Conservation (phyloP, 306 rosid species). For the Vigna trinervia region DNA sequence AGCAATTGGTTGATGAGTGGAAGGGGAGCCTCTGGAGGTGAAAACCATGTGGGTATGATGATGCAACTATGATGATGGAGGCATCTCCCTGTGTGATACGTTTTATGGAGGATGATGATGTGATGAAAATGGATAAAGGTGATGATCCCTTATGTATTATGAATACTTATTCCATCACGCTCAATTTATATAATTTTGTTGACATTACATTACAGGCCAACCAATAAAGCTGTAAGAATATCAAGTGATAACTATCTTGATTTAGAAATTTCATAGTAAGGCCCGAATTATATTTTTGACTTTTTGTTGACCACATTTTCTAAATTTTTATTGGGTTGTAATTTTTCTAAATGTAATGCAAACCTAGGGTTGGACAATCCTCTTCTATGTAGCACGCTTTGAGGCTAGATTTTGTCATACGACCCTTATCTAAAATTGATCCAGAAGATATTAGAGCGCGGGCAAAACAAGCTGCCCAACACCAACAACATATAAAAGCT, state of each 20-base stretch:
- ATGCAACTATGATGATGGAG: too few species aligned
- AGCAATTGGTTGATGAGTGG: too few species aligned
- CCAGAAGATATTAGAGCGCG: constrained; percentile 95
- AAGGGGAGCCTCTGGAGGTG: too few species aligned
- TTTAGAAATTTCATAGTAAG: constrained; percentile 88
- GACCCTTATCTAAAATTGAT: constrained; percentile 91
- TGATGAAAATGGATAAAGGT: too few species aligned
- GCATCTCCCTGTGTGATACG: too few species aligned
- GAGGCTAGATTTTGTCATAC: constrained; percentile 93
- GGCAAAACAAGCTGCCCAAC: constrained; percentile 79
- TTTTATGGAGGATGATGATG: too few species aligned
- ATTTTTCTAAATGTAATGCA: constrained; percentile 10
- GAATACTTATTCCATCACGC: neutral
- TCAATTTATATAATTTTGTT: constrained; percentile 36
- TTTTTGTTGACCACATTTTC: neutral
- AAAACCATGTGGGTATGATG: too few species aligned
- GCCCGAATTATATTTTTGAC: neutral
- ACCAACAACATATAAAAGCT: constrained; percentile 91
- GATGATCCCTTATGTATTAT: neutral
- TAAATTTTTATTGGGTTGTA: constrained; percentile 26
- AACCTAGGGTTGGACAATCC: neutral
- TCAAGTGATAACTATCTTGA: constrained; percentile 94
- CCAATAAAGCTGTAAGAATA: constrained; percentile 77
- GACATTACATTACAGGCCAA: constrained; percentile 60
- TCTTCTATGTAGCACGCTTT: constrained; percentile 76